Percentiles rank a stretch among this genome's conserved stretches.
These are phyloP conservation scores for Cyanodermella asteris DNA, from an alignment of 2,329 filamentous ascomycete species.

Conservation along the genomic window DNA sequence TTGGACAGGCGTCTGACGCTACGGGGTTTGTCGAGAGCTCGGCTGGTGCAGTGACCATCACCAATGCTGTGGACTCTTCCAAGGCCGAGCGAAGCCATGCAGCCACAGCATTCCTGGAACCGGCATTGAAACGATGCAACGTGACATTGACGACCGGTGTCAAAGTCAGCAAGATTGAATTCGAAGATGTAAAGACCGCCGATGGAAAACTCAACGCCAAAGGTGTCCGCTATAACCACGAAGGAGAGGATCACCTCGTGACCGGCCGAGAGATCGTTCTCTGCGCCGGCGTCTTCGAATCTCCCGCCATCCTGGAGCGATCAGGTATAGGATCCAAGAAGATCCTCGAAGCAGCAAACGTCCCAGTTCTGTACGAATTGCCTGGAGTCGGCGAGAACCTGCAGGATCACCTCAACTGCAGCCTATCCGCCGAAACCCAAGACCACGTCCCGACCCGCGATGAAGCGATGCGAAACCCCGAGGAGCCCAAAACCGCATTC, in stretches of 20 bases:
- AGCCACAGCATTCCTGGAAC: too few relatives aligned
- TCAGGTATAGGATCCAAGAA: constrained; percentile 37
- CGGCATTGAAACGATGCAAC: too few relatives aligned
- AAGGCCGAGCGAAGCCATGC: too few relatives aligned
- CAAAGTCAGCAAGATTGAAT: too few relatives aligned
- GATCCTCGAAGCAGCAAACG: constrained; percentile 31
- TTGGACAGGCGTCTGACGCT: too few relatives aligned
- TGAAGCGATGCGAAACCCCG: constrained; percentile 10
- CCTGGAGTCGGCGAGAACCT: constrained; percentile 44
- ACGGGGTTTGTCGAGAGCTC: too few relatives aligned
- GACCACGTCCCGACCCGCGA: too few relatives aligned
- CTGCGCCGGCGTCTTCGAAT: constrained; percentile 36
- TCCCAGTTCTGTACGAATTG: constrained; percentile 31
- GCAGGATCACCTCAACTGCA: constrained; percentile 37
- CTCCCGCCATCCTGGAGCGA: constrained; percentile 42
- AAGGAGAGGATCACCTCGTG: constrained; percentile 15
- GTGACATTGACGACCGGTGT: too few relatives aligned
- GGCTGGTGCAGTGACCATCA: too few relatives aligned
- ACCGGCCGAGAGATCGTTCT: constrained; percentile 23
- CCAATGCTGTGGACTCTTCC: too few relatives aligned
- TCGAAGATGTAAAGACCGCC: too few relatives aligned
- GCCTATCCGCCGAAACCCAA: constrained; percentile 24
- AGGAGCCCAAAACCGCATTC: constrained; percentile 21
- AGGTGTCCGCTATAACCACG: constrained; percentile 22
- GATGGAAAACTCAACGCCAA: constrained; percentile 11